These are phyloP conservation scores for Westerdykella ornata DNA, from an alignment of 2,329 filamentous ascomycete species.

Conservation along the genomic window DNA sequence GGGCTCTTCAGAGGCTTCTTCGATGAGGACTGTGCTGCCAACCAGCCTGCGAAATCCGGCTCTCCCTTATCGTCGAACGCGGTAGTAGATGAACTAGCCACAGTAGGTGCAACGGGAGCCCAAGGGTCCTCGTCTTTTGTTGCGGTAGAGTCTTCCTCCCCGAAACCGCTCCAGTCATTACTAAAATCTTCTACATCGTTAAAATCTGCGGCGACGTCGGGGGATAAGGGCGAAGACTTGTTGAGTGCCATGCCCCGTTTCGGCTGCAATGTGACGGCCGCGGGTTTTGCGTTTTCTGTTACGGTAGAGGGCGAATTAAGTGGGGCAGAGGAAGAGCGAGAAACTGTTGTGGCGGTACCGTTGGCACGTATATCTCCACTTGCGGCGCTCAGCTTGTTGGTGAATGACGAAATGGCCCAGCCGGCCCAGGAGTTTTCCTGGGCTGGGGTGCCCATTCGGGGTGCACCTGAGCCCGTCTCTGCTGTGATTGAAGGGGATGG, in stretches of 20 bases:
- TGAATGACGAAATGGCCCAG: conserved; percentile 98
- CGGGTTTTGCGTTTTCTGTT: conserved; percentile 47
- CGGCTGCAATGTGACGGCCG: conserved; percentile 40
- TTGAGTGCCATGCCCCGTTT: conserved; percentile 28
- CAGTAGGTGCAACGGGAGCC: conserved; percentile 41
- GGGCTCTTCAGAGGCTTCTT: conserved; percentile 60
- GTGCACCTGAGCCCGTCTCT: conserved; percentile 45
- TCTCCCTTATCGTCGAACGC: conserved; percentile 78
- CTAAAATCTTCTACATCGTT: conserved; percentile 52
- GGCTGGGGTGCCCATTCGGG: conserved; percentile 75
- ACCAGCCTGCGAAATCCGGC: conserved; percentile 92
- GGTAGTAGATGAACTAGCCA: conserved; percentile 34
- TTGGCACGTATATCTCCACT: conserved; percentile 67
- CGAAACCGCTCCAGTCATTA: conserved; percentile 70
- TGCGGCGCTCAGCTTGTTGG: conserved; percentile 80
- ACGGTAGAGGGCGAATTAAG: conserved; percentile 16
- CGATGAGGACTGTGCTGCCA: conserved; percentile 74
- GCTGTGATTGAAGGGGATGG: conserved; percentile 53
- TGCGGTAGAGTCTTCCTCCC: conserved; percentile 48
- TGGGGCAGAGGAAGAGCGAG: conserved; percentile 46
- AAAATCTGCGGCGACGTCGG: conserved; percentile 47
- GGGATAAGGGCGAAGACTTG: conserved; percentile 18
- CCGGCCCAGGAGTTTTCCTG: conserved; percentile 72
- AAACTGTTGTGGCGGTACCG: conserved; percentile 42
- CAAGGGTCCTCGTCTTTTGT: conserved; percentile 52